Evolutionary conservation across 441 rosid species (phyloP).

Genomic region (Erodium texanum): DNA sequence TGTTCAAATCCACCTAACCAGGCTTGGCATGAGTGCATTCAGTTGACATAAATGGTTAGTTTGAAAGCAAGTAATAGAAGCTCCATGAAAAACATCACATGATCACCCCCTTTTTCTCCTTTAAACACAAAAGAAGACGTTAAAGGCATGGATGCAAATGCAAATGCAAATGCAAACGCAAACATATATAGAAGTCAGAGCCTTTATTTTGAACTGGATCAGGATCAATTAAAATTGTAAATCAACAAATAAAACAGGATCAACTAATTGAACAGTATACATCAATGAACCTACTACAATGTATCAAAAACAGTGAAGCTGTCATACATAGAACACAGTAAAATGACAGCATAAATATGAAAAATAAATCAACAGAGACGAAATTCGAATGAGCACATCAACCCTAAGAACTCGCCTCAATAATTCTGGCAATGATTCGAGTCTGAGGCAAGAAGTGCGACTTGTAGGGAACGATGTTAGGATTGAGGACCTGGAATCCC

Average conservation of each 20-base stretch:
- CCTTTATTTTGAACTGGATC: too few relatives aligned
- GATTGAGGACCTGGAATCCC: slow-evolving; percentile 41
- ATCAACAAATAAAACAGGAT: background rate
- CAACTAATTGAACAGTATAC: background rate
- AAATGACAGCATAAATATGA: background rate
- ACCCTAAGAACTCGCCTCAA: slow-evolving; percentile 34
- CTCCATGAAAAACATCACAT: background rate
- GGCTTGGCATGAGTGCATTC: background rate
- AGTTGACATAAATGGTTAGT: background rate
- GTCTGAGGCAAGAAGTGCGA: slow-evolving; percentile 29
- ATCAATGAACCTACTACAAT: background rate
- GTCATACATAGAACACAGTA: background rate
- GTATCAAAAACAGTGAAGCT: background rate
- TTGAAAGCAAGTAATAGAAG: too few relatives aligned
- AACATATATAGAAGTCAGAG: too few relatives aligned
- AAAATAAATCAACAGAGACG: slow-evolving; percentile 12
- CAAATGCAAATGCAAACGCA: too few relatives aligned
- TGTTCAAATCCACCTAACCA: background rate
- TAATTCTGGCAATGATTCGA: slow-evolving; percentile 35
- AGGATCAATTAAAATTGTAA: background rate
- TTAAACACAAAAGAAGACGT: background rate
- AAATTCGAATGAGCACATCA: slow-evolving; percentile 27
- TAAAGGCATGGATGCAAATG: background rate
- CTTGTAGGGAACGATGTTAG: slow-evolving; percentile 42
- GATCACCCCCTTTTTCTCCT: background rate